Percentiles rank a stretch among this genome's conserved stretches.
Conservation (phyloP, 192 early-diverging fungal species). For the Neocallimastix lanati region DNA sequence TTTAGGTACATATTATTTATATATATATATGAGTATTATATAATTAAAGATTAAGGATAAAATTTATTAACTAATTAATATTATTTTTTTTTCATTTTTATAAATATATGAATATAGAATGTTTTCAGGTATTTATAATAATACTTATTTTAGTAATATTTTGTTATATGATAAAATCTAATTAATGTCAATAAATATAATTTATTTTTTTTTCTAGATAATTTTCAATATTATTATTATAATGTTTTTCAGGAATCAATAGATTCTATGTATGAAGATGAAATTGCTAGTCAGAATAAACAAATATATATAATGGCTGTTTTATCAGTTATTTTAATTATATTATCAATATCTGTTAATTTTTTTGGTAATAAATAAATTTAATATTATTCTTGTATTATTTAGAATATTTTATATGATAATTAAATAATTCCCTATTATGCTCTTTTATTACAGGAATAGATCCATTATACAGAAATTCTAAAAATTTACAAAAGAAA, state of each 20-base stretch:
- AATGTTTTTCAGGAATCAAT: neutral
- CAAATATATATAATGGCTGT: neutral
- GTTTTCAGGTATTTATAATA: no score
- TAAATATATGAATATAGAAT: no score
- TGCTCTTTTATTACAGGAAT: no score
- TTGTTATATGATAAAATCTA: no score
- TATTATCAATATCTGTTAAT: neutral
- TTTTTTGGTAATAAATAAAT: neutral
- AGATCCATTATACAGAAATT: neutral
- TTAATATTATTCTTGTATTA: neutral
- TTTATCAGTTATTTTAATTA: neutral
- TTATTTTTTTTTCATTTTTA: neutral
- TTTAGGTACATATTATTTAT: neutral
- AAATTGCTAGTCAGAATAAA: neutral
- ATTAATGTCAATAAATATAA: neutral
- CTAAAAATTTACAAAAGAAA: neutral
- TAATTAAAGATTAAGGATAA: no score
- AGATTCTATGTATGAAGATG: neutral
- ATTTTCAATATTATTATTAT: neutral
- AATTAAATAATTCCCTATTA: no score
- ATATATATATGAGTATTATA: neutral
- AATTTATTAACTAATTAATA: neutral
- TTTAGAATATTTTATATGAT: no score
- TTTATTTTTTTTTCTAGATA: neutral
- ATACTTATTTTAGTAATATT: no score